Percentiles rank a stretch among this genome's conserved stretches.
These are phyloP conservation scores for Smittium mucronatum DNA, from an alignment of 371 early-diverging fungal species.

Conservation along the genomic window DNA sequence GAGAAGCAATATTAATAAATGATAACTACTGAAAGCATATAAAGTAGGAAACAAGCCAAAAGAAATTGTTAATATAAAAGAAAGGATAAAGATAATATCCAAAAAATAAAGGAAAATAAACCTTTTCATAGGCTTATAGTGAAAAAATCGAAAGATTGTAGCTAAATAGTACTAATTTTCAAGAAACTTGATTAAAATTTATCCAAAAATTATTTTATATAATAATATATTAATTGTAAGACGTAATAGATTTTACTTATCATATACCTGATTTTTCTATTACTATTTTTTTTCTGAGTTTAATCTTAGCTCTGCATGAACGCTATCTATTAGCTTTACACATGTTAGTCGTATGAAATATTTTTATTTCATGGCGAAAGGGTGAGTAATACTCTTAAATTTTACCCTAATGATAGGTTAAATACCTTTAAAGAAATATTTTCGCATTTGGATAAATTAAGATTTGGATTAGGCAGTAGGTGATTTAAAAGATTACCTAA, in stretches of 20 bases:
- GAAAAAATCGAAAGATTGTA: constrained; percentile 25
- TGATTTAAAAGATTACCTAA: constrained; percentile 31
- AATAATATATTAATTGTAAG: constrained; percentile 15
- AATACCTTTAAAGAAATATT: constrained; percentile 21
- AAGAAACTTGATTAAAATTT: constrained; percentile 24
- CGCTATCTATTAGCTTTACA: constrained; percentile 34
- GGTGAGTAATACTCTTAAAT: constrained; percentile 34
- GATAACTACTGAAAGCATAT: constrained; percentile 34
- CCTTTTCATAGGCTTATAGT: constrained; percentile 30
- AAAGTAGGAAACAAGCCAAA: constrained; percentile 30
- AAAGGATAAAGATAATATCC: constrained; percentile 1
- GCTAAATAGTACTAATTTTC: constrained; percentile 33
- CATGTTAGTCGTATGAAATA: constrained; percentile 32
- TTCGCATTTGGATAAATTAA: constrained; percentile 30
- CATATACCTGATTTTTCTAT: constrained; percentile 15
- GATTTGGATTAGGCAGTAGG: constrained; percentile 39
- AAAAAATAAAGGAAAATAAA: constrained; percentile 24
- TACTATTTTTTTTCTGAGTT: constrained; percentile 25
- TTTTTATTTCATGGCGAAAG: constrained; percentile 25
- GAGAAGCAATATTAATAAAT: constrained; percentile 33
- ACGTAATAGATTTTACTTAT: constrained; percentile 15
- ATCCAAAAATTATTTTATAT: constrained; percentile 17
- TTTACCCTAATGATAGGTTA: constrained; percentile 27
- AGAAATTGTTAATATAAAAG: constrained; percentile 22
- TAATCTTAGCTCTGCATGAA: constrained; percentile 36